Evolutionary conservation across 495 filamentous ascomycete species (phyloP).

Genomic region (Jackrogersella minutella): DNA sequence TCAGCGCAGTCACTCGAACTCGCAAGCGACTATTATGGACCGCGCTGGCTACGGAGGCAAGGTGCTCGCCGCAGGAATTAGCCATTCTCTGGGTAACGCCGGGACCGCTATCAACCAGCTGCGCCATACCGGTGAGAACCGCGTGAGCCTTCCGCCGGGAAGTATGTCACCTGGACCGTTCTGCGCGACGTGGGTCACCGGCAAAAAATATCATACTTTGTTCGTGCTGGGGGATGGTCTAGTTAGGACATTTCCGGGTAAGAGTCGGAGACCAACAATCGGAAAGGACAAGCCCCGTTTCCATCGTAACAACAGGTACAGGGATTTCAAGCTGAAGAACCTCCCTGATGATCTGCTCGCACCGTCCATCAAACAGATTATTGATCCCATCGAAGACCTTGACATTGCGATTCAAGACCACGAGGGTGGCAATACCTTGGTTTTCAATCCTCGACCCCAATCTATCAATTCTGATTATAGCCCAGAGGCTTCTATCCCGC

Average conservation of each 20-base stretch:
- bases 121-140: conserved; percentile 84
- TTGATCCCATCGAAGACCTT: conserved; percentile 59
- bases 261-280: conserved; percentile 53
- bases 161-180: conserved; percentile 52
- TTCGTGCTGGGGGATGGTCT: conserved; percentile 65
- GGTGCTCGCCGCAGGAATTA: conserved; percentile 81
- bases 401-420: conserved; percentile 56
- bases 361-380: conserved; percentile 51
- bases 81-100: conserved; percentile 82
- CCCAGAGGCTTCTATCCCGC: conserved; percentile 69
- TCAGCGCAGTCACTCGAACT: conserved; percentile 57
- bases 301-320: conserved; percentile 60
- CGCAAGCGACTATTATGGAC: conserved; percentile 66
- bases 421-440: conserved; percentile 54
- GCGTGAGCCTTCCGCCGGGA: conserved; percentile 74
- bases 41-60: conserved; percentile 76
- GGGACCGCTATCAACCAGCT: conserved; percentile 80
- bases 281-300: conserved; percentile 59
- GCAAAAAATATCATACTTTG: conserved; percentile 61
- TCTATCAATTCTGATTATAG: conserved; percentile 43
- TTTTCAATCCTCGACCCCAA: conserved; percentile 48
- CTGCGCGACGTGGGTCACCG: conserved; percentile 65
- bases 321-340: conserved; percentile 70
- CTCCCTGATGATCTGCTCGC: conserved; percentile 60
- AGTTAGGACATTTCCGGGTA: conserved; percentile 73